phyloP scores from a whole-genome alignment of 345 rosid genomes.

The Moricandia moricandioides region DNA sequence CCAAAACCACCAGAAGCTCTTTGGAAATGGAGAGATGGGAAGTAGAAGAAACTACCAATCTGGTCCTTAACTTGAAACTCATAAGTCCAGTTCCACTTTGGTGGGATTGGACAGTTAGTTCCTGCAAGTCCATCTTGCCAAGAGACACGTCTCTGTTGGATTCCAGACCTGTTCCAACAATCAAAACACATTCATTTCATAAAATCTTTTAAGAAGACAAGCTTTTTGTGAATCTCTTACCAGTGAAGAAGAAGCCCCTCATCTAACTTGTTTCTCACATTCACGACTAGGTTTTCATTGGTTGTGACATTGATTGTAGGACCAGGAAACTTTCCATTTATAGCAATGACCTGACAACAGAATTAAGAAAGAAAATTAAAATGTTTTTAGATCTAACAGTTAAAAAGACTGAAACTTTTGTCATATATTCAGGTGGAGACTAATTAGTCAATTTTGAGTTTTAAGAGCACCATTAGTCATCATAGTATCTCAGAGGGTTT shows the following conservation, averaged over 20 bases:
- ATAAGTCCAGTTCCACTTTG: constrained; percentile 99
- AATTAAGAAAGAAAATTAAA: constrained; percentile 6
- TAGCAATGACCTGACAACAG: constrained; percentile 79
- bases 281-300: constrained; percentile 76
- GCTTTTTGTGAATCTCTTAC: constrained; percentile 38
- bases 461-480: too few species aligned
- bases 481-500: too few species aligned
- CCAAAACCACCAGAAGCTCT: constrained; percentile 96
- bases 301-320: constrained; percentile 89
- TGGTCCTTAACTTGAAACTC: constrained; percentile 99
- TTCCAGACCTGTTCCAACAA: constrained; percentile 57
- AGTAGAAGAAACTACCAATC: constrained; percentile 96
- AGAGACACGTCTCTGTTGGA: constrained; percentile 91
- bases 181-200: not conserved
- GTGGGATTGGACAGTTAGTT: constrained; percentile 95
- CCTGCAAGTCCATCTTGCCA: constrained; percentile 99
- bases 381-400: constrained; percentile 48
- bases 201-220: not conserved
- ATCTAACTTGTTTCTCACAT: constrained; percentile 87
- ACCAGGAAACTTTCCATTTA: constrained; percentile 89
- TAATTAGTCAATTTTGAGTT: too few species aligned
- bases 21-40: constrained; percentile 95
- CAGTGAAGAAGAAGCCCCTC: constrained; percentile 84
- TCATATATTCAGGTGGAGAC: constrained; percentile 11
- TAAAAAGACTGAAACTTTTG: not conserved